phyloP scores from a whole-genome alignment of 2,329 filamentous ascomycete species.

The Fusarium sp. region DNA sequence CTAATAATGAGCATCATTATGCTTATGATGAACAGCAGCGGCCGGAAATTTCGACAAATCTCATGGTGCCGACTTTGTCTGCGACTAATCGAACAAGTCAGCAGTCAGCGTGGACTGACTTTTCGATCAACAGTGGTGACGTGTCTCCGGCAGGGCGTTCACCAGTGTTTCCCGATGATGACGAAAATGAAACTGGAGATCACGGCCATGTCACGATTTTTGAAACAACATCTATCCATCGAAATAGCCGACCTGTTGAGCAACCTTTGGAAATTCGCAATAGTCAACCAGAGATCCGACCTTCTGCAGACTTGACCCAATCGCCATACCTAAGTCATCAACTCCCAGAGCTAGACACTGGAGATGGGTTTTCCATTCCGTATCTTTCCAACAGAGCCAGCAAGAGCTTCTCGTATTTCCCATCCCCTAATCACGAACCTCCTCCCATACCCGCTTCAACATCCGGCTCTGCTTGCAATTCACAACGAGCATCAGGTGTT shows the following conservation, averaged over 20 bases:
- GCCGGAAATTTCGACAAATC: conserved; percentile 57
- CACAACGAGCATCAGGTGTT: conserved; percentile 58
- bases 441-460: conserved; percentile 60
- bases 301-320: conserved; percentile 44
- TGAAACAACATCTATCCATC: conserved; percentile 46
- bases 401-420: conserved; percentile 48
- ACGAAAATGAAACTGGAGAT: conserved; percentile 44
- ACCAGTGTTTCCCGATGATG: conserved; percentile 45
- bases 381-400: conserved; percentile 54
- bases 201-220: conserved; percentile 52
- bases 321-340: conserved; percentile 52
- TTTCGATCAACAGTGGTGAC: conserved; percentile 66
- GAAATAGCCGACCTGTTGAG: conserved; percentile 39
- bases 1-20: conserved; percentile 47
- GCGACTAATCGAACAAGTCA: conserved; percentile 64
- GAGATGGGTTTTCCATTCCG: conserved; percentile 62
- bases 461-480: conserved; percentile 51
- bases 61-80: conserved; percentile 60
- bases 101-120: conserved; percentile 71
- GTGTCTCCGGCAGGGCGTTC: conserved; percentile 48
- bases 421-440: conserved; percentile 62
- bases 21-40: conserved; percentile 44
- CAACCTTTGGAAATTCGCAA: conserved; percentile 39
- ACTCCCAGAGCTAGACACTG: conserved; percentile 64
- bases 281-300: conserved; percentile 37